Evolutionary conservation across 768 basidiomycete species (phyloP).

Genomic region (Hydnomerulius pinastri): DNA sequence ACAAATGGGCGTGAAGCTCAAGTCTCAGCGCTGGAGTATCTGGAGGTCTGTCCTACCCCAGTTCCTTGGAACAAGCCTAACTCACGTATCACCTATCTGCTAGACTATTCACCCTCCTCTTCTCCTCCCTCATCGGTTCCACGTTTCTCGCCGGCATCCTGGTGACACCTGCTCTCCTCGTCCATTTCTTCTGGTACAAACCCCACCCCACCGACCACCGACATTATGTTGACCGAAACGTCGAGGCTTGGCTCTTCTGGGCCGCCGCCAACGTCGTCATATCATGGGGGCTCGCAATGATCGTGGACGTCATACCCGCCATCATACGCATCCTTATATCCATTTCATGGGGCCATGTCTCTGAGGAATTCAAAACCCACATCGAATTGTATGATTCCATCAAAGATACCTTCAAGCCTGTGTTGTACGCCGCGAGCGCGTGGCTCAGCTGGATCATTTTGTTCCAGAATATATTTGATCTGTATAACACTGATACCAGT

Average conservation of each 20-base stretch:
- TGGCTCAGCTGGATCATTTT: constrained; percentile 80
- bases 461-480: constrained; percentile 62
- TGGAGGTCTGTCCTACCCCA: constrained; percentile 46
- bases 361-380: constrained; percentile 63
- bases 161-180: constrained; percentile 58
- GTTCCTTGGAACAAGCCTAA: neutral
- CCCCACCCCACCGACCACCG: constrained; percentile 57
- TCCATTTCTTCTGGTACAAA: constrained; percentile 74
- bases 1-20: constrained; percentile 53
- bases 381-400: constrained; percentile 71
- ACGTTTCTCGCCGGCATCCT: constrained; percentile 63
- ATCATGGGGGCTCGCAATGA: constrained; percentile 77
- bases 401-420: constrained; percentile 69
- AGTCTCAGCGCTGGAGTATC: constrained; percentile 48
- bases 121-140: constrained; percentile 75
- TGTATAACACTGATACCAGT: constrained; percentile 47
- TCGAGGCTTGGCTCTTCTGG: constrained; percentile 83
- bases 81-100: neutral
- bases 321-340: constrained; percentile 53
- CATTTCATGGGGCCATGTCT: constrained; percentile 73
- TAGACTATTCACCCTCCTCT: constrained; percentile 62
- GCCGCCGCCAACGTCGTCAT: constrained; percentile 74
- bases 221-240: constrained; percentile 61
- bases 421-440: constrained; percentile 68
- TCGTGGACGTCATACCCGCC: constrained; percentile 68